Percentiles rank a stretch among this genome's conserved stretches.
These are phyloP conservation scores for Penicillium capsulatum DNA, from an alignment of 2,329 filamentous ascomycete genomes.

Conservation along the genomic window DNA sequence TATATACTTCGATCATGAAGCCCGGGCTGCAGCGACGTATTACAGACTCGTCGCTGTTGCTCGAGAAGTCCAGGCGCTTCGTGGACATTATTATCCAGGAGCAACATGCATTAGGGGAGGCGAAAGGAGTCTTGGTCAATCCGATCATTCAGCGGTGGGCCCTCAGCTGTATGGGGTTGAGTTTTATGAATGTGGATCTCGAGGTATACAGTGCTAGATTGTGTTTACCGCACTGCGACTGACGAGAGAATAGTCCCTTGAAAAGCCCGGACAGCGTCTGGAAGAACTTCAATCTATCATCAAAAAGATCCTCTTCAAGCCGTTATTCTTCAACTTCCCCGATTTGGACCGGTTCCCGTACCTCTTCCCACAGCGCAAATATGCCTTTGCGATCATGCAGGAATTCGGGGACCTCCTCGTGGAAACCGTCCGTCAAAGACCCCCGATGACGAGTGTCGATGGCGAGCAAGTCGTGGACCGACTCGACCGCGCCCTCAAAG, in stretches of 20 bases:
- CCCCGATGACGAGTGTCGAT: not conserved
- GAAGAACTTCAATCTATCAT: conserved; percentile 26
- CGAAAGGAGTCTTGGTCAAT: conserved; percentile 18
- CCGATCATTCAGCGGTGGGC: conserved; percentile 26
- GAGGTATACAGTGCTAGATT: conserved; percentile 13
- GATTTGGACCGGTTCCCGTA: conserved; percentile 23
- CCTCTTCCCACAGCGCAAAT: conserved; percentile 19
- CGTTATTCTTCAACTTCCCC: conserved; percentile 27
- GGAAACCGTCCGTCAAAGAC: conserved; percentile 9
- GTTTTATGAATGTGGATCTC: conserved; percentile 26
- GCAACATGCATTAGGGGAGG: conserved; percentile 7
- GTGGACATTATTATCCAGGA: conserved; percentile 23
- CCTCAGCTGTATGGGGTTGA: conserved; percentile 25
- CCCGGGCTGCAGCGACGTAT: conserved; percentile 33
- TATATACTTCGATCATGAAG: conserved; percentile 36
- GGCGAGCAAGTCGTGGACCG: conserved; percentile 22
- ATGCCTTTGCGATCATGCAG: conserved; percentile 22
- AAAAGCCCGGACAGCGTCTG: conserved; percentile 20
- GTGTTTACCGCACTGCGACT: not conserved
- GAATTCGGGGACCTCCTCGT: conserved; percentile 23
- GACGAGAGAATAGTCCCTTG: conserved; percentile 15
- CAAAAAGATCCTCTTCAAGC: conserved; percentile 25
- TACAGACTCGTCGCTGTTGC: conserved; percentile 21
- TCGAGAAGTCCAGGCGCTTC: conserved; percentile 23
- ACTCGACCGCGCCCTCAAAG: conserved; percentile 19